A percentile compares a stretch with the other conserved stretches of the same genome.
phyloP scores from a whole-genome alignment of 2,329 filamentous ascomycete species.

The Juglanconis juglandina region DNA sequence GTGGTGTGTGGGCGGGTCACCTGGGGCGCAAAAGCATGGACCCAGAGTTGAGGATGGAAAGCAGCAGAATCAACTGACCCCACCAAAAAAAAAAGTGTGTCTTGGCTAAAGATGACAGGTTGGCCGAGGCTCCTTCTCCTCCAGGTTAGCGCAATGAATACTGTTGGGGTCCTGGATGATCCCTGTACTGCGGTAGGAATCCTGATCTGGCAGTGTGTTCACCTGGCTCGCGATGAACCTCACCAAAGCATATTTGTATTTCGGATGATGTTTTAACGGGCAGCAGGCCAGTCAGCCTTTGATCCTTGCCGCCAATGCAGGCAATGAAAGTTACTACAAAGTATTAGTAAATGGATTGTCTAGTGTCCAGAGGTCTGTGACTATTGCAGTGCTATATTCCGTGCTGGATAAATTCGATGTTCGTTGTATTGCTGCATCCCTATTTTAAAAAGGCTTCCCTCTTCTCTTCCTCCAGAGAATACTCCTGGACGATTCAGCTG shows the following conservation, averaged over 20 bases:
- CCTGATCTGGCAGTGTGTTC: background rate
- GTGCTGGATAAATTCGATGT: no score
- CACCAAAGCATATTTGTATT: no score
- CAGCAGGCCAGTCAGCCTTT: background rate
- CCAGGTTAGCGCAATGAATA: background rate
- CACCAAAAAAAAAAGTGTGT: slow-evolving; percentile 8
- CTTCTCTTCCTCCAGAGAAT: no score
- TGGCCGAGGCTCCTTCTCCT: slow-evolving; percentile 7
- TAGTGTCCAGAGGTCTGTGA: no score
- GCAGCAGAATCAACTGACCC: slow-evolving; percentile 5
- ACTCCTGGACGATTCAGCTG: no score
- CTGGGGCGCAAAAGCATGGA: background rate
- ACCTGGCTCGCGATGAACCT: background rate
- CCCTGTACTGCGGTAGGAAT: background rate
- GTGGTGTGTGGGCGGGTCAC: slow-evolving; percentile 9
- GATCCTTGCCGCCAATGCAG: no score
- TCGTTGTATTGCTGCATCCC: no score
- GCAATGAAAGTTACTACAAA: no score
- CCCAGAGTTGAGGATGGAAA: background rate
- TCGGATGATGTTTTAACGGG: no score
- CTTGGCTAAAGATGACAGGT: background rate
- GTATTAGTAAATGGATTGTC: no score
- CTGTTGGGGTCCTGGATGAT: background rate
- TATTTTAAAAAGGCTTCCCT: no score
- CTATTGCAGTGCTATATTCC: no score